Base-by-base conservation (phyloP, 306 rosid genomes). In the Trifolium dubium region DNA sequence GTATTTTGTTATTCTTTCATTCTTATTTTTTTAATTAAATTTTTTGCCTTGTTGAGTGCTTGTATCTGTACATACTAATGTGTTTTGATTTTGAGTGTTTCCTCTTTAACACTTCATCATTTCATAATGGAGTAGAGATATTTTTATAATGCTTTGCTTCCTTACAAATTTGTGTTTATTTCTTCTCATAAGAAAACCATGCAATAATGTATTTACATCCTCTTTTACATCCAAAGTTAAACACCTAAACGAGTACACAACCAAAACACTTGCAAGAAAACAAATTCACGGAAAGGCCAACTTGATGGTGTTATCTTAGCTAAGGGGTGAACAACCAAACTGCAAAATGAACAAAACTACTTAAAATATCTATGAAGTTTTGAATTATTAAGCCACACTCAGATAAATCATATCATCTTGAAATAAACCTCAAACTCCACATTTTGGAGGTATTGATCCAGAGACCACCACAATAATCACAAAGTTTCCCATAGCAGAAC, bases 1-100 rank as follows among this genome's bases (percentile, higher is more conserved):
- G 64, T 66, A 34, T 68, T 37, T 8, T 78, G 67, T 61, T 65
- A 89, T 90, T 90, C 93, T 85, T 90, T 90, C 82, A 90, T 90
- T 90, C 90, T 85, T 86, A 80, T 51, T 75, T 18, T 8, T 54
- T 54, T 9, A 10, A 9, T 78, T 77, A 54, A 63, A 74, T 81
- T 74, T 77, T 80, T 78, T 83, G 81, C 43, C 67, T 72, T 75
- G 50, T 79, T 59, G 64, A 72, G 65, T 80, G 63, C 58, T 32
- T 11, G 58, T 50, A 51, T 58, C 58, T 71, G 51, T 80, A 80
- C 69, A 88, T 80, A 90, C 46, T 53, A 34, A 54, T 74, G 56
- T 82, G 55, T 77, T 71, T 39, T 30, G 44, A 17, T 44, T 71
- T 46, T 0, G 46, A 75, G 81, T 79, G 81, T 81, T 64, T 79